Evolutionary conservation across 2,329 filamentous ascomycete species (phyloP), one percentile per base, ranked within the genome.

Genomic region (Celoporthe dispersa): DNA sequence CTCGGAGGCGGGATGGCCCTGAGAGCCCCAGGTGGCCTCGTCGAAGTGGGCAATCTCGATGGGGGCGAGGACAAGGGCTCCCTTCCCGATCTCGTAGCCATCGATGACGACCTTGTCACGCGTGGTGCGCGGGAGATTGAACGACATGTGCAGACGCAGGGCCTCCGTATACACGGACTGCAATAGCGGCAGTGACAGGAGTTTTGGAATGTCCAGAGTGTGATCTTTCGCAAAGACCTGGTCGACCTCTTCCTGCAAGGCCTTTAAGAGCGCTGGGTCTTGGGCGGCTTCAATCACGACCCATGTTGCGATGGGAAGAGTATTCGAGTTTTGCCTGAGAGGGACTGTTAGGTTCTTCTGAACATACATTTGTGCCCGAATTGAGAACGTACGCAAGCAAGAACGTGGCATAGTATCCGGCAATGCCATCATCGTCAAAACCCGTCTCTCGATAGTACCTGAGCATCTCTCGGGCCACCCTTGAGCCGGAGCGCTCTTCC

Each of bases 111-210:
- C 73, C 28, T 70, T 31, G 4, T 76, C 37, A 9, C 65, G 61
- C 37, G 74, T 70, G 22, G 77, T 70, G 14, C 77, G 75, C 2
- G 73, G 74, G 19, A 78, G 68, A 51, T 71, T 75, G 62, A 77
- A 75, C 8, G 66, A 71, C 8, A 76, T 71, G 11, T 74, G 77
- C 22, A 77, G 64, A 3, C 77, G 74, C 62, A 79, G 72, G 12
- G 68, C 72, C 68, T 79, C 78, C 3, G 71, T 70, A 25, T 72
- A 78, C 7, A 79, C 57, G 0, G 77, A 77, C 39, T 78, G 75
- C 28, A 79, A 25, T 16, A 78, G 67, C 0, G 77, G 76, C 59
- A 75, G 64, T 5, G 71, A 60, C 7, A 73, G n/a, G 1, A 79
- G 62, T 62, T 73, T 73, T 6, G 68, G 59, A 0, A 61, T 22